Evolutionary conservation across 805 yeast genomes (phyloP).

Genomic region (Kockiozyma suomiensis): DNA sequence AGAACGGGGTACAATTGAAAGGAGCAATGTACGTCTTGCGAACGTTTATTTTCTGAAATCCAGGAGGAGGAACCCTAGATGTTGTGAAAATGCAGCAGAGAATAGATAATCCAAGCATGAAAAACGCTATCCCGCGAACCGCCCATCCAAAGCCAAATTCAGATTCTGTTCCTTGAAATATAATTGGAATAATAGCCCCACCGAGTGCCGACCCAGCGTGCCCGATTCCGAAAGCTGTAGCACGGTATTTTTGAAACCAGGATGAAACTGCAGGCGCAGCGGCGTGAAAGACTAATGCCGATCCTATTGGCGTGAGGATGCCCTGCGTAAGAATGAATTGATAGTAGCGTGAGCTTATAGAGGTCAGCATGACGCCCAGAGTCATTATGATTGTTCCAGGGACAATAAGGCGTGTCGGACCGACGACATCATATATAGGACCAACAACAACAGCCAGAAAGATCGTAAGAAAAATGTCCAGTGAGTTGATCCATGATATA

Average conservation of each 20-base stretch:
- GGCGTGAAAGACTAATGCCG: slow-evolving; percentile 13
- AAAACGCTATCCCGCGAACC: slow-evolving; percentile 52
- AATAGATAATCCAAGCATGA: slow-evolving; percentile 42
- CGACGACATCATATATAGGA: slow-evolving; percentile 37
- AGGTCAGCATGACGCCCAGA: slow-evolving; percentile 41
- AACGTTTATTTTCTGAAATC: slow-evolving; percentile 1
- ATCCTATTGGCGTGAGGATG: slow-evolving; percentile 39
- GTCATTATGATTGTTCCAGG: slow-evolving; percentile 34
- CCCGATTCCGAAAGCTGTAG: slow-evolving; percentile 51
- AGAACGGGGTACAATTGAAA: slow-evolving; percentile 37
- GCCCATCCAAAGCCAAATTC: slow-evolving; percentile 59
- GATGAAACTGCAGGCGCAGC: slow-evolving; percentile 49
- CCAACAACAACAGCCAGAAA: slow-evolving; percentile 38
- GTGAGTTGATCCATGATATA: slow-evolving; percentile 42
- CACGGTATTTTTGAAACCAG: slow-evolving; percentile 50
- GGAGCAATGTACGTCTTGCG: slow-evolving; percentile 29
- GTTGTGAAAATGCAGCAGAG: slow-evolving; percentile 35
- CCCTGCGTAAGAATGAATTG: slow-evolving; percentile 58
- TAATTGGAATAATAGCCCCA: slow-evolving; percentile 52
- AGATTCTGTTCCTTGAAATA: slow-evolving; percentile 39
- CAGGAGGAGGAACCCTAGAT: slow-evolving; percentile 35
- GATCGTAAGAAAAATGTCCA: slow-evolving; percentile 38
- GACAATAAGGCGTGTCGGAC: slow-evolving; percentile 32
- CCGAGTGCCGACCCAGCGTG: slow-evolving; percentile 58
- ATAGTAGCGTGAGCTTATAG: slow-evolving; percentile 47